Base-by-base conservation (phyloP, 169 alveolate genomes). In the Cyclospora cayetanensis region DNA sequence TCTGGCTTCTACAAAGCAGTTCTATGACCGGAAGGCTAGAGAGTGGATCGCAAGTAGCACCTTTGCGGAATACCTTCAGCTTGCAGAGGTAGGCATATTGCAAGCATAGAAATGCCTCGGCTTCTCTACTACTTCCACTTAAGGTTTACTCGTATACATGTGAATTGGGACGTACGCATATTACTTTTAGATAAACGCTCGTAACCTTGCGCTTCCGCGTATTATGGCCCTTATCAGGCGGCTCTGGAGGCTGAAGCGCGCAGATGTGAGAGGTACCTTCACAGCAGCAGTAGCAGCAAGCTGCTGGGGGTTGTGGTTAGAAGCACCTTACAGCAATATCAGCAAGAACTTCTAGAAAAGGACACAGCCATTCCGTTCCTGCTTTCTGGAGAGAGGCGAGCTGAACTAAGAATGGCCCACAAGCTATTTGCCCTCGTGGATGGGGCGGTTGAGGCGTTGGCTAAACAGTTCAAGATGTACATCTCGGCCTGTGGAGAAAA, bases 41-140 rank as follows among this genome's bases (percentile, higher is more conserved):
- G 90, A 84, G 39, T 94, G 95, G 95, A 79, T 90, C 5, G 82
- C 55, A 29, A 60, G 27, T 46, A 91, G 92, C 82, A 68, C 94
- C 22, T 93, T 94, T 86, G 70, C 94, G 22, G 95, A 91, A 60
- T 94, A 93, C 89, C 86, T 94, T 31, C 77, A 55, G 15, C 93
- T 87, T 31, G 92, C 94, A 12, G 95, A 92, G 93, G 92, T 89
- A 34, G 46, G 91, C 43, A 35, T 4, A 25, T 41, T 53, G 63
- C 27, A 63, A 50, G 22, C 12, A 18, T 18, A n/a, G 7, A 50
- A n/a, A n/a, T 18, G 0, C 63, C 63, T 50, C 27, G 22, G 63
- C 12, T n/a, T 18, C 22, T 50, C 63, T 50, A 18, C n/a, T n/a
- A n/a, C n/a, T n/a, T n/a, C n/a, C n/a, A n/a, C n/a, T n/a, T n/a